These are phyloP conservation scores for Pterocarpus santalinus DNA, from an alignment of 306 rosid species.

Conservation along the genomic window DNA sequence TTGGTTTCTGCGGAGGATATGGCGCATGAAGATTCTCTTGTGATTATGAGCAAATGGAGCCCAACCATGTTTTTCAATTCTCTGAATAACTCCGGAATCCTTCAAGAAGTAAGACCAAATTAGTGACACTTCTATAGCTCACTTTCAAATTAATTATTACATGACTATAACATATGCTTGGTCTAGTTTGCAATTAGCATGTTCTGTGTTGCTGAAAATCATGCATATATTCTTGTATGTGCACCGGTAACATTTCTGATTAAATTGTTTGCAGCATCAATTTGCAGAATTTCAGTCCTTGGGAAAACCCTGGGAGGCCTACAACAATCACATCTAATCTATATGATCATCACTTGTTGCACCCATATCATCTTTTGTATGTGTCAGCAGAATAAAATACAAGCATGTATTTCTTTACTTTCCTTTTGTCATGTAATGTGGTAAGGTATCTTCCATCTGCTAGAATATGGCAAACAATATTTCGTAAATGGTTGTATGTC, in stretches of 20 bases:
- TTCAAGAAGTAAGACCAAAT: slow-evolving; percentile 67
- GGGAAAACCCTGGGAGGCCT: slow-evolving; percentile 68
- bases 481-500: slow-evolving; percentile 45
- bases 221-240: not conserved
- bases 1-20: slow-evolving; percentile 36
- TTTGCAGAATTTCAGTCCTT: slow-evolving; percentile 63
- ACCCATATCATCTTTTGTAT: slow-evolving; percentile 43
- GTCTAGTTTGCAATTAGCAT: not conserved
- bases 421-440: slow-evolving; percentile 61
- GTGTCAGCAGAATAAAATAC: slow-evolving; percentile 53
- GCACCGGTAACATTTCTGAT: slow-evolving; percentile 35
- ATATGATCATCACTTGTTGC: slow-evolving; percentile 47
- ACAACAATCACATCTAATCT: slow-evolving; percentile 56
- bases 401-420: slow-evolving; percentile 48
- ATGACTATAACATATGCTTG: not conserved
- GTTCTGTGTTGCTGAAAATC: slow-evolving; percentile 2
- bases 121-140: not conserved
- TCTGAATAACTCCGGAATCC: slow-evolving; percentile 50
- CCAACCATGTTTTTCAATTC: slow-evolving; percentile 60
- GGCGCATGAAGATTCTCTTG: slow-evolving; percentile 50
- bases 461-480: slow-evolving; percentile 45
- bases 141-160: not conserved
- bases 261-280: slow-evolving; percentile 63
- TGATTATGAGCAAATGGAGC: slow-evolving; percentile 66
- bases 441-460: slow-evolving; percentile 52